phyloP scores from a whole-genome alignment of 1,139 yeast species.

The Taphrina flavorubra region DNA sequence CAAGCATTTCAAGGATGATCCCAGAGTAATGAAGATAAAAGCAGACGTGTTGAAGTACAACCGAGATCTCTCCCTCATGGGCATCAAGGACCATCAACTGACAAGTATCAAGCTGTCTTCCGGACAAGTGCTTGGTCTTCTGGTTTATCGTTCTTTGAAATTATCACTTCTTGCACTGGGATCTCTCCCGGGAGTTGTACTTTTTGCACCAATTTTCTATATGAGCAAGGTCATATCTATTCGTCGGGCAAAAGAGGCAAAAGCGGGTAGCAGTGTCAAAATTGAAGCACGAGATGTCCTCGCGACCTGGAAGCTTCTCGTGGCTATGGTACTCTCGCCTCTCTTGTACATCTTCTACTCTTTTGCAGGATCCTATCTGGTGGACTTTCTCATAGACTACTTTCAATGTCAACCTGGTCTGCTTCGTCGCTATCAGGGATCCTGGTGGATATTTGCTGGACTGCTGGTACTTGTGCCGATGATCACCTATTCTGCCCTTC shows the following conservation, averaged over 20 bases:
- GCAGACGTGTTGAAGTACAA: constrained; percentile 72
- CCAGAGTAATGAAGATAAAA: constrained; percentile 66
- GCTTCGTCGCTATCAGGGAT: constrained; percentile 34
- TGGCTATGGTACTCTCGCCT: constrained; percentile 89
- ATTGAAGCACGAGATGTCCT: constrained; percentile 89
- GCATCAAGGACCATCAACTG: constrained; percentile 89
- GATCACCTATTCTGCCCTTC: constrained; percentile 83
- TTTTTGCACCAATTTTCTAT: constrained; percentile 85
- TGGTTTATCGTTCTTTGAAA: constrained; percentile 63
- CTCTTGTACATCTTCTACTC: constrained; percentile 81
- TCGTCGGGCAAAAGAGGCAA: constrained; percentile 74
- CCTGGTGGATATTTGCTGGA: constrained; percentile 56
- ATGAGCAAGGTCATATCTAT: constrained; percentile 75
- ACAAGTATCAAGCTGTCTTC: constrained; percentile 59
- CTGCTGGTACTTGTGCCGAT: constrained; percentile 66
- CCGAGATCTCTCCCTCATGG: constrained; percentile 65
- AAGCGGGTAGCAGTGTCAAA: constrained; percentile 87
- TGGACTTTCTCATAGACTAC: constrained; percentile 46
- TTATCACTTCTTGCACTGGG: constrained; percentile 62
- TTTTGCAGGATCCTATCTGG: constrained; percentile 60
- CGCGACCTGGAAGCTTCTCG: constrained; percentile 94
- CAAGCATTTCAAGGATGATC: constrained; percentile 71
- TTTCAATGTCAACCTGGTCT: constrained; percentile 43
- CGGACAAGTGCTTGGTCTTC: constrained; percentile 52
- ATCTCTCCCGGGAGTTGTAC: constrained; percentile 81